These are phyloP conservation scores for Pseudogymnoascus sp. DNA, from an alignment of 2,329 filamentous ascomycete species.

Conservation along the genomic window DNA sequence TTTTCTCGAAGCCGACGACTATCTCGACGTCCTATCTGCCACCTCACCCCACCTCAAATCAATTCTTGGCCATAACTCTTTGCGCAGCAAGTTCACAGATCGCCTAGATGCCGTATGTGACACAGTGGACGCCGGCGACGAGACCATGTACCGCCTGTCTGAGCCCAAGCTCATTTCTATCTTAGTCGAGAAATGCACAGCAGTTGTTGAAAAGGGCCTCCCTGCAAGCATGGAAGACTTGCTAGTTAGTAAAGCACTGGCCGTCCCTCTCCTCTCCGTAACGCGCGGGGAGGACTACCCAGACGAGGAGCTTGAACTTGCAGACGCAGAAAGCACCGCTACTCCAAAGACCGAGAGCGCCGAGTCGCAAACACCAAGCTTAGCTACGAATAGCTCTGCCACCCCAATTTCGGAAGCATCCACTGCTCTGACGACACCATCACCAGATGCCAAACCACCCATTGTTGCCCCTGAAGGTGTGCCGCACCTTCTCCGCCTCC, in stretches of 20 bases:
- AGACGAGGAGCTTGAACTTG: slow-evolving; percentile 22
- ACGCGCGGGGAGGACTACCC: slow-evolving; percentile 43
- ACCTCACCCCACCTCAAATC: slow-evolving; percentile 49
- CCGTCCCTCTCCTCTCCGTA: slow-evolving; percentile 64
- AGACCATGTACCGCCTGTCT: slow-evolving; percentile 75
- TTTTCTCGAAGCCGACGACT: slow-evolving; percentile 62
- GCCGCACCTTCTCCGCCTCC: slow-evolving; percentile 37
- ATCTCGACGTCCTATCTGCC: slow-evolving; percentile 54
- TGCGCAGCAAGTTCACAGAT: slow-evolving; percentile 46
- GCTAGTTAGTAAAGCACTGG: slow-evolving; percentile 68
- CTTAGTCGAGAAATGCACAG: slow-evolving; percentile 61
- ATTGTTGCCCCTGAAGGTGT: slow-evolving; percentile 30
- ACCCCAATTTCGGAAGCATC: slow-evolving; percentile 33
- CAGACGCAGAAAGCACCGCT: slow-evolving; percentile 25
- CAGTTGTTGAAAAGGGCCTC: slow-evolving; percentile 55
- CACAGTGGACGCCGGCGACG: slow-evolving; percentile 70
- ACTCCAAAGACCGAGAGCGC: slow-evolving; percentile 28
- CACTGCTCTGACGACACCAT: slow-evolving; percentile 32
- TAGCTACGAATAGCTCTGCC: slow-evolving; percentile 28
- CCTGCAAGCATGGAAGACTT: slow-evolving; percentile 77
- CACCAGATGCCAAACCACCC: slow-evolving; percentile 19
- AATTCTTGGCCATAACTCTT: slow-evolving; percentile 40
- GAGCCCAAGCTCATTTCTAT: slow-evolving; percentile 58
- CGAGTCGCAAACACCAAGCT: slow-evolving; percentile 23
- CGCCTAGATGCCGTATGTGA: slow-evolving; percentile 70